A percentile compares a stretch with the other conserved stretches of the same genome.
Conservation (phyloP, 306 rosid genomes). For the cucumber (Cucumis sativus) region Cucumber_9930_V3 NC_026657.2:39710001-39710500, state of each 20-base stretch:
- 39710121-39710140: slow-evolving; percentile 67
- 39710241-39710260: background rate
- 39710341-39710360: background rate
- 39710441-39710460: background rate
- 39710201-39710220: background rate
- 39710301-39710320: background rate
- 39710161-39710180: slow-evolving; percentile 13
- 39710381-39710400: too few relatives aligned
- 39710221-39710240: background rate
- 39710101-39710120: slow-evolving; percentile 59
- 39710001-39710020: background rate
- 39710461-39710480: slow-evolving; percentile 11
- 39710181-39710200: background rate
- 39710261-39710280: background rate
- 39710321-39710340: background rate
- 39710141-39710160: slow-evolving; percentile 73
- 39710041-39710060: slow-evolving; percentile 3
- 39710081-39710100: slow-evolving; percentile 81
- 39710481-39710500: slow-evolving; percentile 62
- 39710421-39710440: background rate
- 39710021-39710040: slow-evolving; percentile 8
- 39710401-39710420: background rate
- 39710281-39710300: background rate
- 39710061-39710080: slow-evolving; percentile 88
- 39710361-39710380: background rate